Conservation (phyloP, 192 early-diverging fungal species). For the Umbelopsis ramanniana region DNA sequence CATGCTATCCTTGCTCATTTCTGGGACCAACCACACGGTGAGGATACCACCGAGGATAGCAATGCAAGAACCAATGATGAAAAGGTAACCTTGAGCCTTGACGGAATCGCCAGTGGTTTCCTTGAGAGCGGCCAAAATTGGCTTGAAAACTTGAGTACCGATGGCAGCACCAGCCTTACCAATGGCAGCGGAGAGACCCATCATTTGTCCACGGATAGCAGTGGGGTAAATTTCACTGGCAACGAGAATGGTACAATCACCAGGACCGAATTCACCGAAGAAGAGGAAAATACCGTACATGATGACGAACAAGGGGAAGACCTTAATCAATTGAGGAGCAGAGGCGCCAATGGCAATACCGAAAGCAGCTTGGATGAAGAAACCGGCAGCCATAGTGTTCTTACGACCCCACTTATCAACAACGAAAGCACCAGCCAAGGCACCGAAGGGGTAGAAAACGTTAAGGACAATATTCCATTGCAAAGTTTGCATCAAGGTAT, state of each 20-base stretch:
- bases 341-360: slow-evolving; percentile 51
- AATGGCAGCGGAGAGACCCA: slow-evolving; percentile 54
- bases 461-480: slow-evolving; percentile 57
- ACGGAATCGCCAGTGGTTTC: slow-evolving; percentile 31
- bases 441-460: slow-evolving; percentile 57
- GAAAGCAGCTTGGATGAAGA: slow-evolving; percentile 51
- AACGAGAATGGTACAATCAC: slow-evolving; percentile 53
- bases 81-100: slow-evolving; percentile 45
- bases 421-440: slow-evolving; percentile 47
- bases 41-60: slow-evolving; percentile 52
- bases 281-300: slow-evolving; percentile 60
- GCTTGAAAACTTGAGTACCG: slow-evolving; percentile 52
- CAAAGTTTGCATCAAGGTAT: slow-evolving; percentile 51
- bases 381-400: slow-evolving; percentile 55
- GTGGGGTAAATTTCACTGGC: slow-evolving; percentile 58
- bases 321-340: slow-evolving; percentile 38
- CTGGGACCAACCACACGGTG: slow-evolving; percentile 52
- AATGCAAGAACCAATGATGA: slow-evolving; percentile 49
- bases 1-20: slow-evolving; percentile 50
- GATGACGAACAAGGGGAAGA: slow-evolving; percentile 56
- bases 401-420: slow-evolving; percentile 54
- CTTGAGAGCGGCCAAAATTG: slow-evolving; percentile 39
- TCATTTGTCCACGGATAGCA: slow-evolving; percentile 54
- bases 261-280: slow-evolving; percentile 60
- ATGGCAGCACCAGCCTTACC: slow-evolving; percentile 49